These are phyloP conservation scores for Fusarium palustre DNA, from an alignment of 2,329 filamentous ascomycete species.

Conservation along the genomic window DNA sequence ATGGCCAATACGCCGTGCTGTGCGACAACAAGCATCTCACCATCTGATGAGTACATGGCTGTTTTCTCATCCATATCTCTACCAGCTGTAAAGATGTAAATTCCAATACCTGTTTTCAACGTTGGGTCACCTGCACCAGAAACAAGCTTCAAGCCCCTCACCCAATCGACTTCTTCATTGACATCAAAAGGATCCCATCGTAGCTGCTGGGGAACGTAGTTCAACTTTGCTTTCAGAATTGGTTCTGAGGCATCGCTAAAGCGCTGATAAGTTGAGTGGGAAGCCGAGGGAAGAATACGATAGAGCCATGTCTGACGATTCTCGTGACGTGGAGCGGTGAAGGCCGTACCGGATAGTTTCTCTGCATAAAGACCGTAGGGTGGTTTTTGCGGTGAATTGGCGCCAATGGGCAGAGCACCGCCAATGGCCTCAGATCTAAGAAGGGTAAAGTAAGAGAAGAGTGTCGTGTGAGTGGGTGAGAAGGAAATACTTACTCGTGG, in stretches of 20 bases:
- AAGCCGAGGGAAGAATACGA: conserved; percentile 72
- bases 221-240: conserved; percentile 45
- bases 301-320: conserved; percentile 81
- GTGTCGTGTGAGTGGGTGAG: rapidly evolving
- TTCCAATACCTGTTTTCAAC: conserved; percentile 82
- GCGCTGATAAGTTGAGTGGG: conserved; percentile 63
- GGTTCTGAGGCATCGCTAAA: not conserved
- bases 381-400: conserved; percentile 85
- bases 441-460: conserved; percentile 49
- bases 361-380: conserved; percentile 84
- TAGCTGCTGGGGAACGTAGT: conserved; percentile 76
- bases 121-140: conserved; percentile 84
- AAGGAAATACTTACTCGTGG: conserved; percentile 68
- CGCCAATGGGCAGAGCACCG: conserved; percentile 77
- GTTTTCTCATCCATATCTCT: conserved; percentile 77
- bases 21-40: conserved; percentile 80
- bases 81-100: conserved; percentile 82
- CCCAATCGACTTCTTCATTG: conserved; percentile 68
- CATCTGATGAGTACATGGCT: conserved; percentile 87
- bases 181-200: conserved; percentile 86
- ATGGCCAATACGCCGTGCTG: conserved; percentile 81
- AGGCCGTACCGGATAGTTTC: conserved; percentile 78
- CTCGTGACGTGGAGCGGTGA: conserved; percentile 74
- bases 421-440: conserved; percentile 75
- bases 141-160: conserved; percentile 72